Evolutionary conservation across 495 filamentous ascomycete species (phyloP).

Genomic region (Hypomontagnella submonticulosa): DNA sequence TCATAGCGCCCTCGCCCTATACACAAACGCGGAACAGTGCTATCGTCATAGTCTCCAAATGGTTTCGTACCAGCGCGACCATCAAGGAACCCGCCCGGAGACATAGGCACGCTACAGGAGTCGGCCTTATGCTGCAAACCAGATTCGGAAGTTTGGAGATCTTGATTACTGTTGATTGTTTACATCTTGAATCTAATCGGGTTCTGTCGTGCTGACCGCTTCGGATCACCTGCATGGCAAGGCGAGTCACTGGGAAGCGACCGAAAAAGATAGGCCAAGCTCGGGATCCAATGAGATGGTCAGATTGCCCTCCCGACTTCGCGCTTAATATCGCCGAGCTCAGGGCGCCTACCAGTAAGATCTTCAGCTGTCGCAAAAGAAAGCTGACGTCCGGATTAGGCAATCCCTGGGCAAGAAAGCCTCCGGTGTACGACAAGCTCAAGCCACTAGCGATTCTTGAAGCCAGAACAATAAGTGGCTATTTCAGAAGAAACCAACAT

Average conservation of each 20-base stretch:
- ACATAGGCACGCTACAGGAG: constrained; percentile 20
- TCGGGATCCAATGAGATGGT: constrained; percentile 27
- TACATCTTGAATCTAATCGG: constrained; percentile 30
- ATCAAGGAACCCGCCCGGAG: constrained; percentile 18
- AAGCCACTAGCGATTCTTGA: constrained; percentile 33
- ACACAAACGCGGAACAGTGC: constrained; percentile 19
- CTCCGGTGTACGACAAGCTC: constrained; percentile 8
- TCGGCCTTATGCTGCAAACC: constrained; percentile 17
- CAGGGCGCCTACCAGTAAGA: constrained; percentile 33
- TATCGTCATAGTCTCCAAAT: constrained; percentile 39
- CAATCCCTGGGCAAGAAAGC: constrained; percentile 28
- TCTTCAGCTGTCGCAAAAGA: constrained; percentile 39
- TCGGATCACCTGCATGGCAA: constrained; percentile 39
- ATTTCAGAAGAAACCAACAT: constrained; percentile 31
- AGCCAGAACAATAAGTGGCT: constrained; percentile 23
- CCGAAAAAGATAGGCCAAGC: constrained; percentile 10
- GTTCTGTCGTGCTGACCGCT: constrained; percentile 34
- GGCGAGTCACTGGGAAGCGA: constrained; percentile 28
- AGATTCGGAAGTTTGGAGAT: constrained; percentile 22
- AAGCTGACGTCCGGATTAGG: constrained; percentile 26
- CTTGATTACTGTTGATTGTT: constrained; percentile 42
- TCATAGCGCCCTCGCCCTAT: constrained; percentile 12
- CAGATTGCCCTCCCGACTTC: constrained; percentile 16
- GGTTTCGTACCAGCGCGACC: constrained; percentile 26
- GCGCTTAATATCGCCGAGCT: constrained; percentile 37